These are phyloP conservation scores for Xylariaceae sp. DNA, from an alignment of 2,329 filamentous ascomycete genomes.

Conservation along the genomic window DNA sequence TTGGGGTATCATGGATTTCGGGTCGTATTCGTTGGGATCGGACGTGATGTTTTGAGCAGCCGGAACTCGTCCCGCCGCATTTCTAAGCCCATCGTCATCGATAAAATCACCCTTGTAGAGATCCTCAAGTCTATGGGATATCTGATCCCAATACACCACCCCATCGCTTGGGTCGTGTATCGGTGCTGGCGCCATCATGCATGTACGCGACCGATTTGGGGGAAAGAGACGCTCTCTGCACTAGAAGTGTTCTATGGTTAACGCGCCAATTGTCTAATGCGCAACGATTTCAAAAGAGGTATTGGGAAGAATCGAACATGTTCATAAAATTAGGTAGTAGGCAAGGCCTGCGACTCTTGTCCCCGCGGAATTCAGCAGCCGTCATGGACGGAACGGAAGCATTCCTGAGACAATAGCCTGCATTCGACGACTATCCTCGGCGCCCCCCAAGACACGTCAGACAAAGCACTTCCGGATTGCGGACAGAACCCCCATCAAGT, in stretches of 20 bases:
- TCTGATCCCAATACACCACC: neutral
- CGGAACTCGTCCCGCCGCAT: neutral
- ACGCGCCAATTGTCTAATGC: constrained; percentile 1
- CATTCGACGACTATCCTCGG: constrained; percentile 16
- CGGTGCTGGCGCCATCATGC: constrained; percentile 13
- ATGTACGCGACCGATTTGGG: neutral
- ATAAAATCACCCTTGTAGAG: constrained; percentile 8
- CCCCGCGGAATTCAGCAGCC: constrained; percentile 21
- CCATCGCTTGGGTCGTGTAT: neutral
- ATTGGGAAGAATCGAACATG: constrained; percentile 9
- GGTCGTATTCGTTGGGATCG: constrained; percentile 31
- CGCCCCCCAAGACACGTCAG: constrained; percentile 14
- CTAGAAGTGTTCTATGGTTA: neutral
- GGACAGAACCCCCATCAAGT: constrained; percentile 11
- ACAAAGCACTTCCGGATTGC: constrained; percentile 27
- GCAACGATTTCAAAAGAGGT: constrained; percentile 2
- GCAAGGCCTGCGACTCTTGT: constrained; percentile 18
- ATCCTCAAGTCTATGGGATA: constrained; percentile 3
- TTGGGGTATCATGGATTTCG: constrained; percentile 32
- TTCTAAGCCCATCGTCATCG: neutral
- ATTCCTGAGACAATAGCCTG: constrained; percentile 22
- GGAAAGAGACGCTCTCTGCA: neutral
- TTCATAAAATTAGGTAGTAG: constrained; percentile 9
- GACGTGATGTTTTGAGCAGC: constrained; percentile 1
- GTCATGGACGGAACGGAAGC: constrained; percentile 16